A percentile compares a stretch with the other conserved stretches of the same genome.
These are phyloP conservation scores for Aspergillus fijiensis DNA, from an alignment of 2,329 filamentous ascomycete genomes.

Conservation along the genomic window DNA sequence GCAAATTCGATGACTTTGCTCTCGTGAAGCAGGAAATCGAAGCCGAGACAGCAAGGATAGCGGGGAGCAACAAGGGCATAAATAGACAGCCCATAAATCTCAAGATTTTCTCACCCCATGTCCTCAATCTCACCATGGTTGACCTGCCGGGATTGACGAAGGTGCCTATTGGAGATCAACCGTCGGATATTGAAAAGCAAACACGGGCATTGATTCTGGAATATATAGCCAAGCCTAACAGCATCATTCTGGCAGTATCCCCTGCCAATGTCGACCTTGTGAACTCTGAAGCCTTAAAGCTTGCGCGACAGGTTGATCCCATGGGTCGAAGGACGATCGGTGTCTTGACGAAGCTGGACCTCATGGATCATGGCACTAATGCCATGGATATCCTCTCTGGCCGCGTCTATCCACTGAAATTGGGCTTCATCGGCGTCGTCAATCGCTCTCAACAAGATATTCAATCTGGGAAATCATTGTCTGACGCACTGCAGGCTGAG, in stretches of 20 bases:
- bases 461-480: conserved; percentile 89
- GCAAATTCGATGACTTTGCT: conserved; percentile 85
- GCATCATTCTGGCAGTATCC: conserved; percentile 93
- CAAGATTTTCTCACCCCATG: conserved; percentile 96
- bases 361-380: conserved; percentile 99
- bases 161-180: conserved; percentile 96
- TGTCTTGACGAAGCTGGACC: conserved; percentile 91
- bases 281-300: conserved; percentile 95
- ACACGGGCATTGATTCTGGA: conserved; percentile 94
- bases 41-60: conserved; percentile 91
- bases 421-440: conserved; percentile 96
- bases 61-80: conserved; percentile 96
- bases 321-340: conserved; percentile 93
- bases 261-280: conserved; percentile 97
- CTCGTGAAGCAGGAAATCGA: conserved; percentile 97
- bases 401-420: conserved; percentile 91
- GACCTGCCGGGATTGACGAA: conserved; percentile 96
- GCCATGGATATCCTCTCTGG: conserved; percentile 97
- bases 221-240: conserved; percentile 98
- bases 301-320: conserved; percentile 94
- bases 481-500: conserved; percentile 86
- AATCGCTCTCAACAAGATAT: conserved; percentile 99
- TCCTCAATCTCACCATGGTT: conserved; percentile 92
- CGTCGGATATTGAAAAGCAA: conserved; percentile 97
- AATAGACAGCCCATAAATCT: conserved; percentile 96